A percentile compares a stretch with the other conserved stretches of the same genome.
Conservation (phyloP, 2,329 filamentous ascomycete species). For the Clonostachys byssicola region DNA sequence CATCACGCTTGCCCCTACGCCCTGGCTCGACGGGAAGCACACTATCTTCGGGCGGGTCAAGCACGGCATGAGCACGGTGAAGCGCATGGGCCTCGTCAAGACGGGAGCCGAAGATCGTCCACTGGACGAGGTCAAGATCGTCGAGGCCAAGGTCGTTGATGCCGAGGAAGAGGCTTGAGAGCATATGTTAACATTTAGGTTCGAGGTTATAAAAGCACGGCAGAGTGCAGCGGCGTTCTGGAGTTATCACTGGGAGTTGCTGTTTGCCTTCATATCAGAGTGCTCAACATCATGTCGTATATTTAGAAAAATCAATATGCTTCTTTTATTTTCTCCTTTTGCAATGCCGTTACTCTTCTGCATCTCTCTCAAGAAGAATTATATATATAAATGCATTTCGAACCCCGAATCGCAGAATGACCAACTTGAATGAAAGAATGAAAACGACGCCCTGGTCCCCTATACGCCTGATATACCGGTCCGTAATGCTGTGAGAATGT, state of each 20-base stretch:
- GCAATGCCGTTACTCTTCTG: not conserved
- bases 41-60: slow-evolving; percentile 94
- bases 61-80: slow-evolving; percentile 75
- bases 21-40: slow-evolving; percentile 96
- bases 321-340: too few relatives aligned
- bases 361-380: not conserved
- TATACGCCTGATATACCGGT: not conserved
- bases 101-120: slow-evolving; percentile 80
- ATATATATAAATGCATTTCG: too few relatives aligned
- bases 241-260: too few relatives aligned
- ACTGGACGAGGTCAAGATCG: slow-evolving; percentile 75
- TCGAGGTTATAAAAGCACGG: too few relatives aligned
- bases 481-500: not conserved
- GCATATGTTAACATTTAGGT: too few relatives aligned
- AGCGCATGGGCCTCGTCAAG: slow-evolving; percentile 83
- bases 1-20: slow-evolving; percentile 87
- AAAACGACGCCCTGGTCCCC: too few relatives aligned
- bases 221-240: too few relatives aligned
- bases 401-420: too few relatives aligned
- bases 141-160: slow-evolving; percentile 64
- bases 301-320: too few relatives aligned
- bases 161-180: slow-evolving; percentile 1
- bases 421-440: too few relatives aligned
- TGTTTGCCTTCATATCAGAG: too few relatives aligned
- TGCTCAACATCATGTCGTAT: too few relatives aligned